Conservation (phyloP, 495 filamentous ascomycete genomes). For the Penicillium manginii region DNA sequence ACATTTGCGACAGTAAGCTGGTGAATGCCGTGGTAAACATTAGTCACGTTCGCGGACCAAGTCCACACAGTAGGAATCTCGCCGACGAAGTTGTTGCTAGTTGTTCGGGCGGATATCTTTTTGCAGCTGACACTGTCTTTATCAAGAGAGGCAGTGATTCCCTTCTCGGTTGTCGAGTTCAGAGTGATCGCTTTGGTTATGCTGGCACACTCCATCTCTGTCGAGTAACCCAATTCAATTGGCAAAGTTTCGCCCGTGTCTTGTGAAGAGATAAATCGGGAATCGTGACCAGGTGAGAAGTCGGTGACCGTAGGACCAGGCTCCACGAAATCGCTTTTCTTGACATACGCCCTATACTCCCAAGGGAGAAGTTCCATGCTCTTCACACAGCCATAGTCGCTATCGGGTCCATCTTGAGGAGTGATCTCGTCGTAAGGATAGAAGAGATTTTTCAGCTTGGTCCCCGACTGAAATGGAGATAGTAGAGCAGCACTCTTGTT, state of each 20-base stretch:
- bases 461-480: conserved; percentile 44
- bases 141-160: conserved; percentile 30
- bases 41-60: conserved; percentile 40
- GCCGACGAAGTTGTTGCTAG: conserved; percentile 15
- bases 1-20: conserved; percentile 48
- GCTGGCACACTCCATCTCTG: conserved; percentile 58
- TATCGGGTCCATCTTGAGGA: conserved; percentile 27
- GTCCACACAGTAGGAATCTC: conserved; percentile 44
- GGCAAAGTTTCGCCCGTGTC: conserved; percentile 20
- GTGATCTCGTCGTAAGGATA: conserved; percentile 55
- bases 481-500: conserved; percentile 41
- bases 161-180: conserved; percentile 45
- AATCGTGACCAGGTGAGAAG: conserved; percentile 63
- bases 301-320: conserved; percentile 61
- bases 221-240: conserved; percentile 37
- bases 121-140: conserved; percentile 29
- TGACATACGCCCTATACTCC: conserved; percentile 64
- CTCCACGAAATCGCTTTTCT: conserved; percentile 40
- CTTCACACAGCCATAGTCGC: conserved; percentile 46
- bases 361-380: conserved; percentile 55
- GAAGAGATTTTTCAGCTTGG: conserved; percentile 53
- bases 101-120: conserved; percentile 18
- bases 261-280: conserved; percentile 48
- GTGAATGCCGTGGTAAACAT: conserved; percentile 54
- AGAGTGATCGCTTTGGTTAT: conserved; percentile 48